A percentile compares a stretch with the other conserved stretches of the same genome.
Conservation (phyloP, 2,329 filamentous ascomycete species). For the Amylocarpus encephaloides region DNA sequence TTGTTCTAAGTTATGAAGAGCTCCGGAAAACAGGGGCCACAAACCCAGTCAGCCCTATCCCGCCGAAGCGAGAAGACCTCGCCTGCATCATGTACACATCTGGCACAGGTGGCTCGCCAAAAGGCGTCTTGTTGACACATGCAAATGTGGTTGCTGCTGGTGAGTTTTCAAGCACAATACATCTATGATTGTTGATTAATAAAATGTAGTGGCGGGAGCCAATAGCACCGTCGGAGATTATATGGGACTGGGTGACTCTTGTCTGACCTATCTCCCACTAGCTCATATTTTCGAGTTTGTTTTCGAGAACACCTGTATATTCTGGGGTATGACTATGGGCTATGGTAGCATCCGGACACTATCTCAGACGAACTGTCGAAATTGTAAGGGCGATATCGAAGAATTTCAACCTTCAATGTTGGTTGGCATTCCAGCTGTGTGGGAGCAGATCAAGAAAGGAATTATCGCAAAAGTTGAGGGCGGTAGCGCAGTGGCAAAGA, state of each 20-base stretch:
- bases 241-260: conserved; percentile 67
- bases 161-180: conserved; percentile 35
- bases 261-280: conserved; percentile 85
- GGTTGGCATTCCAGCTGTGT: conserved; percentile 89
- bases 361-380: conserved; percentile 74
- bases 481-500: conserved; percentile 58
- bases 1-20: conserved; percentile 44
- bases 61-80: conserved; percentile 65
- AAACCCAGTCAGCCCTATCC: conserved; percentile 62
- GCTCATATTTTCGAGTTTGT: conserved; percentile 94
- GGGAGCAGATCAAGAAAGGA: conserved; percentile 94
- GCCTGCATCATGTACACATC: conserved; percentile 83
- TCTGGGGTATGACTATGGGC: conserved; percentile 82
- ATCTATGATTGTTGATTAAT: too few species aligned
- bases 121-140: conserved; percentile 80
- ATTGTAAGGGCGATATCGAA: conserved; percentile 87
- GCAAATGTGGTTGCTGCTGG: conserved; percentile 72
- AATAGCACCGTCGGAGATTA: conserved; percentile 67
- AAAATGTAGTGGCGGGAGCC: conserved; percentile 62
- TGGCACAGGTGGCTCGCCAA: conserved; percentile 78
- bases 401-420: conserved; percentile 83
- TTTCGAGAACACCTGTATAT: conserved; percentile 82
- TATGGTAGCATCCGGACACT: conserved; percentile 86
- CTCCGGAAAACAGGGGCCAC: conserved; percentile 43
- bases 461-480: conserved; percentile 71